Base-by-base conservation (phyloP, 73 alveolate species). In the Symbiodinium pilosum region DNA sequence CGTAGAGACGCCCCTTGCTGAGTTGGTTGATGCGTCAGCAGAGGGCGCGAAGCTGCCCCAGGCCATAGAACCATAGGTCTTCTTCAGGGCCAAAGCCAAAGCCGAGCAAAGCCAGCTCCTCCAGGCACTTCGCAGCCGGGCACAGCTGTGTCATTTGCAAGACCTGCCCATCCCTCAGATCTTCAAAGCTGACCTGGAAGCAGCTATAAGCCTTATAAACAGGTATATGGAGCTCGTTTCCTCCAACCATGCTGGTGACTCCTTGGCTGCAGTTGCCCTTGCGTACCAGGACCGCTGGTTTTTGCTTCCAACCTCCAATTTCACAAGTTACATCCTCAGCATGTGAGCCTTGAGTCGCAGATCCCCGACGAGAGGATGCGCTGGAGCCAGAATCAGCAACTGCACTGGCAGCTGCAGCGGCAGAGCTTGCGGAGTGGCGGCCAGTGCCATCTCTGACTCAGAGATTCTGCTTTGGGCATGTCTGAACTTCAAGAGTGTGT, bases 191-290 rank as follows among this genome's bases (percentile, higher is more conserved):
- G 59, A 47, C 14, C 14, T 14, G 14, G 6, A 14, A 14, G 59
- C 14, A 47, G 21, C 14, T 47, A 14, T 47, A 47, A 47, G 21
- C 59, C 59, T 14, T 9, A 47, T 47, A 9, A 47, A 12, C 42
- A 87, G 94, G 94, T 87, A 87, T 28, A 87, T 87, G 94, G 94
- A 87, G 34, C 84, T 87, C 64, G 94, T 87, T 30, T 26, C 59
- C 30, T 87, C 94, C 56, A 52, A 52, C 43, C 84, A 87, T n/a
- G 94, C 94, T 9, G 94, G 85, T 6, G 94, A 87, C 43, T 77
- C 94, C 26, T 34, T 87, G 51, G 94, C 94, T 1, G 94, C 84
- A n/a, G 94, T 87, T 75, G 94, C 94, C 18, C 41, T 87, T 41
- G 84, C 94, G 36, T 87, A 87, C 85, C 94, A 87, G 94, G 94